Base-by-base conservation (phyloP, 1,284 basidiomycete genomes). In the Ustilago cynodontis region DNA sequence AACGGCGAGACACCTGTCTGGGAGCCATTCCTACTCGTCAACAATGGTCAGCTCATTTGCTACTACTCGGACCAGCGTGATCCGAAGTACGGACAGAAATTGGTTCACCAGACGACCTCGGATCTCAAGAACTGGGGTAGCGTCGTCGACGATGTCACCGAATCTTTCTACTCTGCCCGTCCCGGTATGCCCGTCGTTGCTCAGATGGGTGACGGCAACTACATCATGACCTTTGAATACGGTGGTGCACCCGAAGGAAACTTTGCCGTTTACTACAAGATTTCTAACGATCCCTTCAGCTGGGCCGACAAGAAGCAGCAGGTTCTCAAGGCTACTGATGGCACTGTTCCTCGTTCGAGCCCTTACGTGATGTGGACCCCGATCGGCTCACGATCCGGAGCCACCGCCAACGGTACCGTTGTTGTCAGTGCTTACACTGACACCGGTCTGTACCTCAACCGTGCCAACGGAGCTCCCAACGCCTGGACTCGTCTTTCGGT, bases 21-120 rank as follows among this genome's bases (percentile, higher is more conserved):
- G 86, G 86, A 86, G 72, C 86, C 86, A 2, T 86, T 85, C 77
- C 60, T 87, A 52, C 71, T 86, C 59, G 75, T 79, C 16, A 83
- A 81, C 72, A 80, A 86, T 51, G 73, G 80, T 60, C 80, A 86
- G 70, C 74, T 87, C 24, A 79, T 86, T 56, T 73, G 83, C 58
- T 87, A 84, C 77, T 87, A 87, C 78, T 86, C 86, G 7, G 86
- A 87, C 65, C 86, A 87, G 66, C 82, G 86, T 5, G 86, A 87
- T 61, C 75, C 85, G 16, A 60, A 31, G 13, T 81, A 86, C 65
- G 86, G 85, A 4, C 86, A 87, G 71, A 87, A 87, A 62, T 62
- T 87, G 18, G 85, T 83, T 13, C 84, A 87, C 67, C 84, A 86
- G 59, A 78, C 80, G 18, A 76, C 86, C 13, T 67, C 75, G 14